A percentile compares a stretch with the other conserved stretches of the same genome.
Evolutionary conservation across 768 basidiomycete genomes (phyloP).

Genomic region (Chiua virens): DNA sequence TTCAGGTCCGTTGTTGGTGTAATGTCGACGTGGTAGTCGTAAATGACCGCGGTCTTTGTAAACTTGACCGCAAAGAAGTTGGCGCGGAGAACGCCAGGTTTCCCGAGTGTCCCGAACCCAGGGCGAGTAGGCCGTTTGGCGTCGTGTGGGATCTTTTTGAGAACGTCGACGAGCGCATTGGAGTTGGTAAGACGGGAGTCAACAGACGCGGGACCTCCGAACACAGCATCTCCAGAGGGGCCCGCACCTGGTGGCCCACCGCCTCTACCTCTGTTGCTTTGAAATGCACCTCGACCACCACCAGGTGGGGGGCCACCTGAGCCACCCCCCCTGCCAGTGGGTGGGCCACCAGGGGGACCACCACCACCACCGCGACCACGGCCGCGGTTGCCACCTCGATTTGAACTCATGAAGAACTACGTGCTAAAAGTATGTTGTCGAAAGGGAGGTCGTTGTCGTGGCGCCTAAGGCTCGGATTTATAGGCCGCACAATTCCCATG

Average conservation of each 20-base stretch:
- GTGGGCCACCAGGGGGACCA: not conserved
- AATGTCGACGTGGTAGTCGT: conserved; percentile 46
- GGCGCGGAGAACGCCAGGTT: conserved; percentile 40
- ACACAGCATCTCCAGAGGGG: conserved; percentile 26
- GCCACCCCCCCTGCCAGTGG: not conserved
- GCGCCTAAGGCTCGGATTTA: conserved; percentile 1
- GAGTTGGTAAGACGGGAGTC: conserved; percentile 33
- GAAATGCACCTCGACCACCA: conserved; percentile 10
- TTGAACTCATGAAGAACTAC: conserved; percentile 10
- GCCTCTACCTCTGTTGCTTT: conserved; percentile 24
- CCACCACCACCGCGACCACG: not conserved
- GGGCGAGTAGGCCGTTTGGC: conserved; percentile 46
- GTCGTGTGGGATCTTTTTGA: conserved; percentile 30
- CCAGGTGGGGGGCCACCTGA: not conserved
- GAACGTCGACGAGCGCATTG: conserved; percentile 27
- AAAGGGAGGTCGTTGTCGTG: not conserved
- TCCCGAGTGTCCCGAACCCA: conserved; percentile 44
- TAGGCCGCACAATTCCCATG: not conserved
- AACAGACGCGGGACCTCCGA: conserved; percentile 32
- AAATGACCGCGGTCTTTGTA: conserved; percentile 36
- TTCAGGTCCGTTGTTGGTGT: conserved; percentile 35
- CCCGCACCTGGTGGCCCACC: conserved; percentile 28
- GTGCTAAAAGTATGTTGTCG: not conserved
- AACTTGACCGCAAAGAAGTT: conserved; percentile 51
- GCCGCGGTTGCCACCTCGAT: conserved; percentile 10